Conservation (phyloP, 2,329 filamentous ascomycete genomes). For the Aspergillus clavatus region DNA sequence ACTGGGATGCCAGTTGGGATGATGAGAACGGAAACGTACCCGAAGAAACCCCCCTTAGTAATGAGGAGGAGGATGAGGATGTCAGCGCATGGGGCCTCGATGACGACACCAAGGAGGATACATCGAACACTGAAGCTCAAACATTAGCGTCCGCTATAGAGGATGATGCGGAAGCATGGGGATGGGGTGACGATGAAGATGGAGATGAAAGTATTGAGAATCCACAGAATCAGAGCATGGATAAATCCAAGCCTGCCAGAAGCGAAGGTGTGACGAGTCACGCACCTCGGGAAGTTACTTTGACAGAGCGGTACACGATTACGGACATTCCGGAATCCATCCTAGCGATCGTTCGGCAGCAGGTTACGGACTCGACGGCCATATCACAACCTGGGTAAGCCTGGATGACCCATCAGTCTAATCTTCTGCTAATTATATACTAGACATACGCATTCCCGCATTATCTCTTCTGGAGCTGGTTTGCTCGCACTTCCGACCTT, state of each 20-base stretch:
- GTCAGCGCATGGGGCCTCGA: slow-evolving; percentile 51
- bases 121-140: slow-evolving; percentile 14
- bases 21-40: slow-evolving; percentile 54
- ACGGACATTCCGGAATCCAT: slow-evolving; percentile 82
- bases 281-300: slow-evolving; percentile 59
- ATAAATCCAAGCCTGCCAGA: slow-evolving; percentile 19
- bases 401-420: neutral
- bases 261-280: slow-evolving; percentile 14
- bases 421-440: slow-evolving; percentile 17
- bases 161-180: slow-evolving; percentile 65
- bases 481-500: slow-evolving; percentile 45
- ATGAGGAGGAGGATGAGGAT: slow-evolving; percentile 38
- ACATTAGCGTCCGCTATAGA: slow-evolving; percentile 20
- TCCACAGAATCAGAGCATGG: slow-evolving; percentile 16
- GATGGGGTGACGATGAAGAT: slow-evolving; percentile 69
- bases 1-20: slow-evolving; percentile 79
- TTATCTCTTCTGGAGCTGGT: slow-evolving; percentile 40
- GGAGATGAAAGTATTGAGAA: slow-evolving; percentile 30
- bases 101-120: slow-evolving; percentile 32
- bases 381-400: slow-evolving; percentile 37
- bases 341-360: slow-evolving; percentile 38
- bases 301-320: slow-evolving; percentile 82
- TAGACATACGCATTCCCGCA: slow-evolving; percentile 32
- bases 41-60: slow-evolving; percentile 12
- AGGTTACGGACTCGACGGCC: slow-evolving; percentile 39